Base-by-base conservation (phyloP, 2,329 filamentous ascomycete genomes). In the Arthrobotrys pseudoclavata region DNA sequence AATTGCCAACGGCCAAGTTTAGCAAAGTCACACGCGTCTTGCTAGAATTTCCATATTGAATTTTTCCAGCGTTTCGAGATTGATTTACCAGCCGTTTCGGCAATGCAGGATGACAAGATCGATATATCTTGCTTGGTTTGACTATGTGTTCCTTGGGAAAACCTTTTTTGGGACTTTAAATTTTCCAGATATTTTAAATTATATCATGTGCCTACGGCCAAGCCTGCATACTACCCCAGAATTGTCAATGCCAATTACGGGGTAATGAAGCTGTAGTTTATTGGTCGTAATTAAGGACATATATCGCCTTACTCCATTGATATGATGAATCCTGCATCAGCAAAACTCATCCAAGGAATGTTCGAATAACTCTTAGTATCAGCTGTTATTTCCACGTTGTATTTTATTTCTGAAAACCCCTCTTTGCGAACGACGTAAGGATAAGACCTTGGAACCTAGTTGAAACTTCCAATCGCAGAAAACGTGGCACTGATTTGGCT, bases 81-180 rank as follows among this genome's bases (percentile, higher is more conserved):
- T 7, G 29, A 24, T 60, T 60, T 60, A 60, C 55, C 62, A 50
- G 62, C 62, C 62, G 62, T 66, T 66, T 53, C 62, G 62, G 47
- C 62, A 66, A 66, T 26, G 45, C 37, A n/a, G 37, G 57, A 62
- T 15, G 57, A 62, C 40, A 62, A 29, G 12, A 24, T 40, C 9
- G 13, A 45, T 47, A 48, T 47, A 48, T 34, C 13, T 18, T 20
- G 34, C 50, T 53, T 53, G 24, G 26, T 29, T 31, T 53, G 29
- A 7, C 4, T 37, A 4, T 34, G 6, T 4, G 15, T 37, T 57
- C 1, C n/a, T 47, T 48, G 47, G 18, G 31, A 20, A 42, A 24
- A 60, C 6, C 55, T 42, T 26, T 60, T 42, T 60, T 24, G 55
- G 26, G 29, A 3, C 5, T 53, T 31, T 20, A 31, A 22, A 22